Conservation (phyloP, 2,329 filamentous ascomycete species). For the Mycocentrospora acerina region DNA sequence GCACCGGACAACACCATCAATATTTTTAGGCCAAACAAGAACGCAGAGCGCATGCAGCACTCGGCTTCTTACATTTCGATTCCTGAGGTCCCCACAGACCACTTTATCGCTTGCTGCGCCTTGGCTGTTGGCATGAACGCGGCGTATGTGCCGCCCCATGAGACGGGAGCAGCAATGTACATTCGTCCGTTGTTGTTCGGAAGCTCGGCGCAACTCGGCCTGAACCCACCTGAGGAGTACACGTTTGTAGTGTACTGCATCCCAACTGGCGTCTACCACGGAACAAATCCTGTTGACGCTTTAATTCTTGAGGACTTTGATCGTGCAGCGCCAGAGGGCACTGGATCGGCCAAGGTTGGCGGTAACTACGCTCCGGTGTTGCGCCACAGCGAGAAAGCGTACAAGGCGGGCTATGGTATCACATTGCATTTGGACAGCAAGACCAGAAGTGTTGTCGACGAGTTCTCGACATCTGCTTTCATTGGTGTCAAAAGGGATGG, state of each 20-base stretch:
- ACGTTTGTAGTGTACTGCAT: slow-evolving; percentile 87
- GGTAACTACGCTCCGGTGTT: slow-evolving; percentile 95
- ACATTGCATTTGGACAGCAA: slow-evolving; percentile 90
- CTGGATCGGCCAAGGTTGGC: slow-evolving; percentile 88
- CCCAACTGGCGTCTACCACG: slow-evolving; percentile 93
- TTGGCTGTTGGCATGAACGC: slow-evolving; percentile 87
- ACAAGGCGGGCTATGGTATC: slow-evolving; percentile 82
- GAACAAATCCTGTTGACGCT: slow-evolving; percentile 80
- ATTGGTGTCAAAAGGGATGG: slow-evolving; percentile 71
- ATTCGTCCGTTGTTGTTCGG: slow-evolving; percentile 88
- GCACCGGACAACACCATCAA: slow-evolving; percentile 70
- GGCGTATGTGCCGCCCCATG: slow-evolving; percentile 85
- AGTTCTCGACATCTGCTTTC: slow-evolving; percentile 94
- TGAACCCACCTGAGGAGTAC: slow-evolving; percentile 88
- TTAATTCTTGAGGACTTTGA: slow-evolving; percentile 92
- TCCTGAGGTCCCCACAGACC: slow-evolving; percentile 72
- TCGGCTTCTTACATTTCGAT: slow-evolving; percentile 82
- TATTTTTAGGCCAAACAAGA: slow-evolving; percentile 85
- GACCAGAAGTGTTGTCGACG: slow-evolving; percentile 81
- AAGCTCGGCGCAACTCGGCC: slow-evolving; percentile 79
- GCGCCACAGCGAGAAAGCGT: slow-evolving; percentile 80
- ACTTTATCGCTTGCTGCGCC: slow-evolving; percentile 75
- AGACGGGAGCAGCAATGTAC: slow-evolving; percentile 89
- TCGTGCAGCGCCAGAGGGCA: slow-evolving; percentile 86
- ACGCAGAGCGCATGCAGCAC: slow-evolving; percentile 81